Evolutionary conservation across 257 asterid species (phyloP), one percentile per base, ranked within the genome.

Genomic region (Forsythia suspensa): DNA sequence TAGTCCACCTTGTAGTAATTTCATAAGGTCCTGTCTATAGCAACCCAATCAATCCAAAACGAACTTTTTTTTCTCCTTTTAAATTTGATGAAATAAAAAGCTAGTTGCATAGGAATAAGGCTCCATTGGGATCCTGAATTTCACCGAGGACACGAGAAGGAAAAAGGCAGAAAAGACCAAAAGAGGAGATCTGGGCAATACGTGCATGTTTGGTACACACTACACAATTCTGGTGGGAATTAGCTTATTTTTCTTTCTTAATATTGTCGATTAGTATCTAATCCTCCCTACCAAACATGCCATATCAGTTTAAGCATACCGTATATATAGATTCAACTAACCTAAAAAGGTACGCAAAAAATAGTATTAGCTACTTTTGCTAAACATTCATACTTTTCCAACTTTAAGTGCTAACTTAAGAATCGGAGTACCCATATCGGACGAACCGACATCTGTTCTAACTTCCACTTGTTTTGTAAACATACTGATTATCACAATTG

Each of bases 1-100:
- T 93, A 37, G 94, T 91, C 99, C 99, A 95, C 81, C 98, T 89
- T 11, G 99, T 93, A 41, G 99, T 95, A 82, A 95, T 87, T 88
- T 93, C 97, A 71, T 89, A 86, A 10, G 95, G 89, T 73, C 97
- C 99, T 90, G 99, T 95, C 99, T 95, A 87, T 79, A 90, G 21
- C 80, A 86, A 81, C 68, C 65, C 87, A 80, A 76, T 84, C 74
- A 79, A 61, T 89, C 80, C 34, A 29, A 29, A 29, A 29, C 2
- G 34, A 29, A 24, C 24, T 24, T 24, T 24, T 29, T 29, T 29
- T 29, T 29, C 1, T 1, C 34, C 34, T 29, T 29, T 29, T 29
- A 29, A 29, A 29, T 29, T 29, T 29, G 34, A 29, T 29, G 34
- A 29, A 29, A 29, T 29, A 29, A 29, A 29, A 29, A 29, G 34